Evolutionary conservation across 73 alveolate genomes (phyloP), one percentile per base, ranked within the genome.

Genomic region (Paramecium octaurelia): DNA sequence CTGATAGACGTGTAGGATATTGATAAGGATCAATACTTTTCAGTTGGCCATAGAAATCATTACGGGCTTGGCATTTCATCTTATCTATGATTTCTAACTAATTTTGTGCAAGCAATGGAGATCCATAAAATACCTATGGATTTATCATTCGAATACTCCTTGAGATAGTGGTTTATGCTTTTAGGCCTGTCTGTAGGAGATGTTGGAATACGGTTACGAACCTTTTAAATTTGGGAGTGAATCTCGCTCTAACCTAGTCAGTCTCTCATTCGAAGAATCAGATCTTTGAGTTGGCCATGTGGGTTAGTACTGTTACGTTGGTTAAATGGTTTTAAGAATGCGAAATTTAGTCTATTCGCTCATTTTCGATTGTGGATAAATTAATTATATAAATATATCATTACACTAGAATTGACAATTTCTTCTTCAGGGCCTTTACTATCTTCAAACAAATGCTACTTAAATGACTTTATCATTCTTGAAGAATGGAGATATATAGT

Each of bases 21-120:
- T 80, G 34, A 46, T 80, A 80, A 14, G 91, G 91, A 80, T 80
- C 91, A 24, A 24, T 0, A 44, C 76, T 44, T 9, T 80, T 80
- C 34, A 80, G 24, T 46, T 80, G 29, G 4, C 76, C 73, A 44
- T 24, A 44, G 21, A 80, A 80, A 46, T 80, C 91, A 80, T 80
- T 80, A 20, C 57, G 46, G 7, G 35, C 8, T 48, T 23, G 44
- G 7, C 18, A 20, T 42, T 80, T 80, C 73, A 80, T 31, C 7
- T 46, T 40, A 44, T 80, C 75, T 7, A 80, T 80, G 4, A 31
- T 44, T 2, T 40, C 73, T 21, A 80, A 24, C 8, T 40, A 24
- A 44, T 80, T 46, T 44, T 27, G 20, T 12, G 24, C 43, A 23
- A 80, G 38, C 3, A 80, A 23, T 12, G 91, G 91, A 7, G 91